A percentile compares a stretch with the other conserved stretches of the same genome.
Evolutionary conservation across 345 rosid genomes (phyloP).

Genomic region (Pistacia atlantica): DNA sequence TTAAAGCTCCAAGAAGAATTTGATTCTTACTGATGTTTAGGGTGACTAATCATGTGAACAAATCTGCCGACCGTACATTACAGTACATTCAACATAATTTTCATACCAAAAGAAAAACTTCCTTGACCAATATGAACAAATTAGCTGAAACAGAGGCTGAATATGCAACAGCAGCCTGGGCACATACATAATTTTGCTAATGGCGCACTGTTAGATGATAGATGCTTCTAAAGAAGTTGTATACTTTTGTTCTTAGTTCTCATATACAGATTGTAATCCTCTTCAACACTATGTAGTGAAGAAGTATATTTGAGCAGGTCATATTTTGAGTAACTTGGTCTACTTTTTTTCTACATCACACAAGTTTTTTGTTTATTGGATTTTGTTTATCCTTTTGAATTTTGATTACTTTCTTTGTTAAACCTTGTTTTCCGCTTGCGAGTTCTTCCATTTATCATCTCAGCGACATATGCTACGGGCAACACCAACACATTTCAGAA

Average conservation of each 20-base stretch:
- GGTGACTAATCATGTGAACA: background rate
- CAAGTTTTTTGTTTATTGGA: background rate
- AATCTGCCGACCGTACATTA: background rate
- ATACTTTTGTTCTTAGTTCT: background rate
- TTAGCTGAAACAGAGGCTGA: background rate
- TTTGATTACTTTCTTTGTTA: no score
- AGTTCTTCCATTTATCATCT: no score
- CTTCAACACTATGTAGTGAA: background rate
- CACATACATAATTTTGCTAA: background rate
- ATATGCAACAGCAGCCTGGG: background rate
- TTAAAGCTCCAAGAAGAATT: slow-evolving; percentile 3
- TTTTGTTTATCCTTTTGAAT: background rate
- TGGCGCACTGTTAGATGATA: background rate
- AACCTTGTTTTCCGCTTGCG: no score
- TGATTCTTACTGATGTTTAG: background rate
- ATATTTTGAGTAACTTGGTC: background rate
- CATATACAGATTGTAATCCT: background rate
- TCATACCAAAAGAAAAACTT: background rate
- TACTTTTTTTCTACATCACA: no score
- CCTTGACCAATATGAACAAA: background rate
- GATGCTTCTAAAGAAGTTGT: background rate
- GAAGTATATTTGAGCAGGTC: background rate
- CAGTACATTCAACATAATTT: background rate
- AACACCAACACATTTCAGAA: no score
- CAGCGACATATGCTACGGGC: no score